phyloP scores from a whole-genome alignment of 2,329 filamentous ascomycete species.

The Elsinoe batatas region DNA sequence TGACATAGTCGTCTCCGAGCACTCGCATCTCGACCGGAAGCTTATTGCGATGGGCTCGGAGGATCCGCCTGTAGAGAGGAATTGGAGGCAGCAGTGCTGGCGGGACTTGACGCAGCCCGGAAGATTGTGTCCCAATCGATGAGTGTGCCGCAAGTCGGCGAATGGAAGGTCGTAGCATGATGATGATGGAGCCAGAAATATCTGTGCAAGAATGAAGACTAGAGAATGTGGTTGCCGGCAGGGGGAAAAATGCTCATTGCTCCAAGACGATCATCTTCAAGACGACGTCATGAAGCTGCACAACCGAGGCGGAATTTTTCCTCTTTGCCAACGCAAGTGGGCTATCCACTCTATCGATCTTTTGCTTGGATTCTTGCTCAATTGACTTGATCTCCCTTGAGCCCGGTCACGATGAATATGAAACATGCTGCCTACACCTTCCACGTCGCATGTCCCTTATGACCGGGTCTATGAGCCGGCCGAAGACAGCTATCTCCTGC shows the following conservation, averaged over 20 bases:
- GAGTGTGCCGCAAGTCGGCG: constrained; percentile 26
- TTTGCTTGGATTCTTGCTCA: no score
- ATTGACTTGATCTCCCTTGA: background rate
- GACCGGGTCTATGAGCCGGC: constrained; percentile 87
- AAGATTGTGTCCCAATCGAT: constrained; percentile 23
- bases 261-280: background rate
- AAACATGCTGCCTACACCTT: constrained; percentile 81
- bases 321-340: background rate
- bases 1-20: constrained; percentile 86
- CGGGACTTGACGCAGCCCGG: constrained; percentile 35
- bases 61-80: constrained; percentile 75
- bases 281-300: constrained; percentile 9
- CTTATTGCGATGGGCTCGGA: constrained; percentile 75
- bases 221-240: background rate
- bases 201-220: background rate
- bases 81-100: constrained; percentile 77
- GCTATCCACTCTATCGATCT: no score
- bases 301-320: constrained; percentile 4
- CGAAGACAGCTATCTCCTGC: constrained; percentile 88
- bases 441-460: constrained; percentile 83
- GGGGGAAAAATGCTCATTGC: background rate
- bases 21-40: constrained; percentile 64
- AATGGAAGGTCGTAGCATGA: background rate
- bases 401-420: background rate
- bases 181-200: background rate